A percentile compares a stretch with the other conserved stretches of the same genome.
Evolutionary conservation across 495 filamentous ascomycete genomes (phyloP).

Genomic region (Trichoderma reesei): DNA sequence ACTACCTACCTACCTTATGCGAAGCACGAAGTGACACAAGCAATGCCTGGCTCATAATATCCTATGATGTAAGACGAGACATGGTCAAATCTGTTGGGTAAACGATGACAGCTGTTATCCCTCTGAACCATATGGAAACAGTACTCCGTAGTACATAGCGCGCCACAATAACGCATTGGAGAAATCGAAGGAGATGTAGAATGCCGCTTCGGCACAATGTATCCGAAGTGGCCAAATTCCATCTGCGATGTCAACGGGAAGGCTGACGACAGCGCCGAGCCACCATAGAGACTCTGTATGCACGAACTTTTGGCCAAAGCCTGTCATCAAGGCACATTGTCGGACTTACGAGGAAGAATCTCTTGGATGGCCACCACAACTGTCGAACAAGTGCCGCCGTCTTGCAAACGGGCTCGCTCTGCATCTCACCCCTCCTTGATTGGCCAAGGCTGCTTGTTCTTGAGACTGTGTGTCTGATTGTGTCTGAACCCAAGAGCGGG

Average conservation of each 20-base stretch:
- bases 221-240: constrained; percentile 1
- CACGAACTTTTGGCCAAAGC: no score
- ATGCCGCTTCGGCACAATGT: background rate
- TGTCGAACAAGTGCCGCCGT: background rate
- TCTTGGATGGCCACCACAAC: background rate
- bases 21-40: background rate
- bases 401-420: background rate
- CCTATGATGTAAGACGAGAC: no score
- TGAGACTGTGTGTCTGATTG: background rate
- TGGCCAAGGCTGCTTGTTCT: background rate
- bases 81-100: no score
- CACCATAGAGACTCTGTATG: background rate
- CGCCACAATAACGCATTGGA: background rate
- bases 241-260: background rate
- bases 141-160: no score
- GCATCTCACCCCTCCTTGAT: background rate
- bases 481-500: background rate
- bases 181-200: background rate
- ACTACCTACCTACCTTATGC: no score
- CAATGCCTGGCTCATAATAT: background rate
- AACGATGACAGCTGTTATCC: no score
- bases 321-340: background rate
- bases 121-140: no score
- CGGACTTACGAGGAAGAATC: background rate
- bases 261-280: constrained; percentile 7